Percentiles rank a stretch among this genome's conserved stretches.
Evolutionary conservation across 768 basidiomycete species (phyloP).

Genomic region (Goffeauzyma gilvescens): DNA sequence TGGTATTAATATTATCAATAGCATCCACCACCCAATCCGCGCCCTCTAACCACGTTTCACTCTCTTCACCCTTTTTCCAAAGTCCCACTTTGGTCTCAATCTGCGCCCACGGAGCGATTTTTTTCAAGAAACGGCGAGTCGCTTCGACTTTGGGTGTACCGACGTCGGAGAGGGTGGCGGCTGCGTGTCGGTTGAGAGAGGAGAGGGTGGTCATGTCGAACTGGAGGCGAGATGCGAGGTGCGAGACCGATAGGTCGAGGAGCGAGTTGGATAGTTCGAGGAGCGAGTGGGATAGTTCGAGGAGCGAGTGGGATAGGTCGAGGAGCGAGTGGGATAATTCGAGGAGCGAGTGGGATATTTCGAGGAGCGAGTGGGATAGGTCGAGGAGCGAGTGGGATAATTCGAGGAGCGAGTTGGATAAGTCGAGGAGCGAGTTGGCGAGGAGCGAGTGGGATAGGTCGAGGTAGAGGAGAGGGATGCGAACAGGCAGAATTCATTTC

Average conservation of each 20-base stretch:
- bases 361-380: neutral
- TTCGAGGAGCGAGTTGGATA: neutral
- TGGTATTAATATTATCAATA: conserved; percentile 92
- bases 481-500: too few relatives aligned
- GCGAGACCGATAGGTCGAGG: too few relatives aligned
- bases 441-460: too few relatives aligned
- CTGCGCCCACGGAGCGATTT: conserved; percentile 66
- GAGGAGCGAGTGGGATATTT: neutral
- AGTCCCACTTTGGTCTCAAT: conserved; percentile 68
- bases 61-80: conserved; percentile 58
- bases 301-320: too few relatives aligned
- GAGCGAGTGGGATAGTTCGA: neutral
- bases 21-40: conserved; percentile 97
- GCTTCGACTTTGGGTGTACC: conserved; percentile 79
- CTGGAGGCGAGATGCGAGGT: too few relatives aligned
- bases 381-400: neutral
- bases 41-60: conserved; percentile 52
- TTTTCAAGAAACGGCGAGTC: conserved; percentile 44
- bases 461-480: too few relatives aligned
- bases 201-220: conserved; percentile 93
- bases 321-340: neutral
- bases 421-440: neutral
- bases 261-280: neutral
- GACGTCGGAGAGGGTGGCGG: conserved; percentile 70
- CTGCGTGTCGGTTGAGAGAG: conserved; percentile 85